A percentile compares a stretch with the other conserved stretches of the same genome.
These are phyloP conservation scores for Trichoderma atroviride DNA, from an alignment of 2,329 filamentous ascomycete genomes.

Conservation along the genomic window DNA sequence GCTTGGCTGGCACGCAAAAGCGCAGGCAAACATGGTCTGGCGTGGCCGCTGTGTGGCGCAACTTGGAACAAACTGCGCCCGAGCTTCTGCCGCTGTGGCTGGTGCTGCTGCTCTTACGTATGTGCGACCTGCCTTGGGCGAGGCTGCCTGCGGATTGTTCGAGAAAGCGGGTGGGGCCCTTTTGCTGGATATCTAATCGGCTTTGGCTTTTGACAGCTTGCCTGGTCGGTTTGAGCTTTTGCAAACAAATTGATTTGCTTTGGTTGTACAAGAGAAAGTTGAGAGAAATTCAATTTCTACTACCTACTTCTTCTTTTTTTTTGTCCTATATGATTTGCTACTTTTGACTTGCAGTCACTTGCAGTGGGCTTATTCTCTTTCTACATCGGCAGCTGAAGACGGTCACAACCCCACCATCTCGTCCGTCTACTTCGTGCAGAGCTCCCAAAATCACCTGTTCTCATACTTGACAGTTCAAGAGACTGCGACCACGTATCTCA, in stretches of 20 bases:
- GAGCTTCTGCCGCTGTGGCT: constrained; percentile 25
- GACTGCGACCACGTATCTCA: background rate
- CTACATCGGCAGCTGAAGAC: background rate
- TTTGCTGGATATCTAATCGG: constrained; percentile 13
- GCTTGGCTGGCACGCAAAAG: background rate
- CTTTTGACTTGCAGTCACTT: background rate
- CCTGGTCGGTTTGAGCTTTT: background rate
- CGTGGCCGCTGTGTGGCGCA: constrained; percentile 30
- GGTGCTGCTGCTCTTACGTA: constrained; percentile 20
- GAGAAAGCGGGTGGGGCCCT: constrained; percentile 18
- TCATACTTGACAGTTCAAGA: background rate
- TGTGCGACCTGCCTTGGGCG: constrained; percentile 27
- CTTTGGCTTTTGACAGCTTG: background rate
- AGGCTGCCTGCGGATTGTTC: constrained; percentile 32
- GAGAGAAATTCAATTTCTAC: no score
- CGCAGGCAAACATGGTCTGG: constrained; percentile 35
- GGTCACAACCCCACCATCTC: background rate
- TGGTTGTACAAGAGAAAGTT: no score
- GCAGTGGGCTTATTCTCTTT: background rate
- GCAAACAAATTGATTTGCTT: background rate
- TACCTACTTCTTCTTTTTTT: background rate
- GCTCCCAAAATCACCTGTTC: background rate
- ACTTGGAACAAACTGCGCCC: constrained; percentile 8
- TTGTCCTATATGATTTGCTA: background rate
- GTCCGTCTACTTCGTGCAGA: background rate